These are phyloP conservation scores for Stagonosporopsis rhizophila DNA, from an alignment of 2,329 filamentous ascomycete species.

Conservation along the genomic window DNA sequence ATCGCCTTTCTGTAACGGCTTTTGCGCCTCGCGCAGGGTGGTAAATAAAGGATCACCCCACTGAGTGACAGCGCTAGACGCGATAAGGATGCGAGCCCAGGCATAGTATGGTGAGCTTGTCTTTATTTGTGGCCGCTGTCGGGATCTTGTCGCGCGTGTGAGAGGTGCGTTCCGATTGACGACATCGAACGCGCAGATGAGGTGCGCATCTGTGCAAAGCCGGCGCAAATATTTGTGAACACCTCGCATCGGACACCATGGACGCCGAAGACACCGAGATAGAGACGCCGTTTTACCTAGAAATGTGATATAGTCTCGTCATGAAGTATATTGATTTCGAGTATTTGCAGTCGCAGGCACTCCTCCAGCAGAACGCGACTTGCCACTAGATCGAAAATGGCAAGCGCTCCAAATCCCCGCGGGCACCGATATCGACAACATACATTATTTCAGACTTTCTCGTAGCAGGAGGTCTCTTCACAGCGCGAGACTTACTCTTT, in stretches of 20 bases:
- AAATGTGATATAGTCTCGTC: neutral
- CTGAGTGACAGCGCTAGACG: slow-evolving; percentile 1
- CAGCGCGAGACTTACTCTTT: neutral
- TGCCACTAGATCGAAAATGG: neutral
- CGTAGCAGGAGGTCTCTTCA: neutral
- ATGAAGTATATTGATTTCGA: neutral
- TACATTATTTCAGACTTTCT: neutral
- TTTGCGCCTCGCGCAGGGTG: neutral
- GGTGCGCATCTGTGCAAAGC: slow-evolving; percentile 12
- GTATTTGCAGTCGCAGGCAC: neutral
- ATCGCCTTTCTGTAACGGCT: neutral
- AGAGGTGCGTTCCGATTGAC: slow-evolving; percentile 14
- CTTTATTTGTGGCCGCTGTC: slow-evolving; percentile 3
- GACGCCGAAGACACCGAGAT: slow-evolving; percentile 2
- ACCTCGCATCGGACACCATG: neutral
- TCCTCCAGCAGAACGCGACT: neutral
- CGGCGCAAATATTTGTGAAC: neutral
- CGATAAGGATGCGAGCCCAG: slow-evolving; percentile 2
- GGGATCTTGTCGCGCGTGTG: neutral
- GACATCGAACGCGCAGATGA: slow-evolving; percentile 17
- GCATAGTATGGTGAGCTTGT: neutral
- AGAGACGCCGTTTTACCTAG: neutral
- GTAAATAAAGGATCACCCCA: neutral
- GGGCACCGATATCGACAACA: neutral
- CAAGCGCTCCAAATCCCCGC: neutral